A percentile compares a stretch with the other conserved stretches of the same genome.
Evolutionary conservation across 176 grass and related monocot genomes (phyloP).

Genomic region (Avena insularis): DNA sequence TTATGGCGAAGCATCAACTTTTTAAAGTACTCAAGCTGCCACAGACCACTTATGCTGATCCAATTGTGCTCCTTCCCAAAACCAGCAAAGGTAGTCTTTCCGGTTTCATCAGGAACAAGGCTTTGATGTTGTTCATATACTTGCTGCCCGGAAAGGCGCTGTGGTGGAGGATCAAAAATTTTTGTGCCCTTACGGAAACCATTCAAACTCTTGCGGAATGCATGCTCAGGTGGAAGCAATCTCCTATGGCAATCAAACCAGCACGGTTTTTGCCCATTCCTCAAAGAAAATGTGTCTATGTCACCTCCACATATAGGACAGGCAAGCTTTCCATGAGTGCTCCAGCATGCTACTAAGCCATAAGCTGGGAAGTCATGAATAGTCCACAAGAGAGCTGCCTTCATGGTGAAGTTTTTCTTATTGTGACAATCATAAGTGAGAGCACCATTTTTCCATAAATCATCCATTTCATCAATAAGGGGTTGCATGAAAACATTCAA

Average conservation of each 20-base stretch:
- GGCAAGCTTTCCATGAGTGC: neutral
- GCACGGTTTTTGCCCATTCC: neutral
- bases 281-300: neutral
- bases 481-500: neutral
- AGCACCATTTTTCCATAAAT: neutral
- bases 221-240: too few relatives aligned
- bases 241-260: neutral
- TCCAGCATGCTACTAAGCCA: neutral
- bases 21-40: too few relatives aligned
- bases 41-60: too few relatives aligned
- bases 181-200: slow-evolving; percentile 6
- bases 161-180: neutral
- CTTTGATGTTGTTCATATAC: too few relatives aligned
- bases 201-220: neutral
- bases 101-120: too few relatives aligned
- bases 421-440: neutral
- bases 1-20: too few relatives aligned
- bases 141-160: neutral
- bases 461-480: neutral
- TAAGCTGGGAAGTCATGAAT: neutral
- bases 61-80: too few relatives aligned
- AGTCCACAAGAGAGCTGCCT: neutral
- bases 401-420: neutral
- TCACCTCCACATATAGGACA: neutral
- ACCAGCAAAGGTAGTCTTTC: too few relatives aligned